Conservation (phyloP, 2,329 filamentous ascomycete species). For the Aspergillus pseudotamarii region DNA sequence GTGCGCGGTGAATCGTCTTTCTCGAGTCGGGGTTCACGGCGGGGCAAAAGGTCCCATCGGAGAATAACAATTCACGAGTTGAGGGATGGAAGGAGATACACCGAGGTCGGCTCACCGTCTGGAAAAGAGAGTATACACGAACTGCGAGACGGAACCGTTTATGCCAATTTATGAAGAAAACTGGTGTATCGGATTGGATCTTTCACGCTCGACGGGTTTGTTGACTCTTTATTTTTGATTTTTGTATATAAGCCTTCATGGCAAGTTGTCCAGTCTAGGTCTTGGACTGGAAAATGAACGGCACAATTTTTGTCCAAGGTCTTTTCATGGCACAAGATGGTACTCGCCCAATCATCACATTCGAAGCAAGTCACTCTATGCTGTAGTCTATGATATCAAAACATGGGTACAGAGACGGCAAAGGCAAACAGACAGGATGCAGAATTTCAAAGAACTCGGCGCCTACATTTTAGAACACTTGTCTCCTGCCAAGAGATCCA, state of each 20-base stretch:
- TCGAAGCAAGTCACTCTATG: neutral
- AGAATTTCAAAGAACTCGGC: neutral
- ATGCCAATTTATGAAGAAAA: constrained; percentile 35
- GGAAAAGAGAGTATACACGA: constrained; percentile 45
- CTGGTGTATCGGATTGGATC: neutral
- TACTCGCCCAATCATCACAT: neutral
- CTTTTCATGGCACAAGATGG: neutral
- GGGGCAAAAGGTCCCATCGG: constrained; percentile 32
- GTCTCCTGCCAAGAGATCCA: constrained; percentile 63
- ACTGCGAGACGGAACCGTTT: constrained; percentile 46
- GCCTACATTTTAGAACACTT: constrained; percentile 55
- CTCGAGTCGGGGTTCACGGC: constrained; percentile 31
- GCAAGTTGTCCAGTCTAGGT: neutral
- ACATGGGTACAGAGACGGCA: neutral
- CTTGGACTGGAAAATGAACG: neutral
- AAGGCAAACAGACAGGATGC: neutral
- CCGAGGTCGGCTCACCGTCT: constrained; percentile 43
- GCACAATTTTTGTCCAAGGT: neutral
- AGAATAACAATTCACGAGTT: constrained; percentile 47
- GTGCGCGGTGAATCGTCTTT: constrained; percentile 20
- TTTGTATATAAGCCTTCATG: neutral
- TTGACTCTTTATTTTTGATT: neutral
- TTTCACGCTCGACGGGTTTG: neutral
- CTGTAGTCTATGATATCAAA: constrained; percentile 5
- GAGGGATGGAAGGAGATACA: constrained; percentile 45